Conservation (phyloP, 2,329 filamentous ascomycete genomes). For the Thielaviopsis musarum region DNA sequence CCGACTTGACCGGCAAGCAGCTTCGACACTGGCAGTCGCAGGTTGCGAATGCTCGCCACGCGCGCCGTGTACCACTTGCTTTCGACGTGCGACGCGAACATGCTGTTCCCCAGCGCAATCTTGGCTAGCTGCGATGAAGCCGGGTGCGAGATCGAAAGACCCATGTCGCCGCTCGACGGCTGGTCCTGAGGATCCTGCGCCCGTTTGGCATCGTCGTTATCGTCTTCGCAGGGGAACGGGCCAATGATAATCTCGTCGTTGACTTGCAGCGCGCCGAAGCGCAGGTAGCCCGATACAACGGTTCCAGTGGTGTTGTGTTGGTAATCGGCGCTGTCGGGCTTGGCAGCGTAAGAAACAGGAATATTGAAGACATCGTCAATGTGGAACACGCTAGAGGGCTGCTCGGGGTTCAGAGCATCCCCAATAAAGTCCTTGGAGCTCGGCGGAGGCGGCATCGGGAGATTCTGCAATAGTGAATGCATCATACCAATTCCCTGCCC, state of each 20-base stretch:
- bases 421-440: slow-evolving; percentile 38
- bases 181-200: slow-evolving; percentile 25
- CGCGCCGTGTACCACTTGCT: slow-evolving; percentile 66
- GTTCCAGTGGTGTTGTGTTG: slow-evolving; percentile 35
- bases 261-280: slow-evolving; percentile 60
- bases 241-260: slow-evolving; percentile 67
- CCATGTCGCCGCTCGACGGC: slow-evolving; percentile 19
- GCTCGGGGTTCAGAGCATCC: slow-evolving; percentile 37
- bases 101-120: slow-evolving; percentile 34
- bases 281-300: slow-evolving; percentile 73
- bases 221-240: slow-evolving; percentile 48
- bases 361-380: slow-evolving; percentile 81
- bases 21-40: slow-evolving; percentile 64
- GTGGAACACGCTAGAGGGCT: slow-evolving; percentile 57
- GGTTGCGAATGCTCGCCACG: slow-evolving; percentile 73
- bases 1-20: slow-evolving; percentile 73
- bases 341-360: slow-evolving; percentile 36
- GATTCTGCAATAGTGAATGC: slow-evolving; percentile 60
- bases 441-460: slow-evolving; percentile 50
- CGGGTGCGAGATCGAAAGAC: slow-evolving; percentile 33
- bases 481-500: slow-evolving; percentile 67
- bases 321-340: slow-evolving; percentile 16
- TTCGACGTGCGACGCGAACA: slow-evolving; percentile 34
- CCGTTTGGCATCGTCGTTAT: background rate
- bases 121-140: slow-evolving; percentile 36